These are phyloP conservation scores for Auricularia auricula-judae DNA, from an alignment of 768 basidiomycete species.

Conservation along the genomic window DNA sequence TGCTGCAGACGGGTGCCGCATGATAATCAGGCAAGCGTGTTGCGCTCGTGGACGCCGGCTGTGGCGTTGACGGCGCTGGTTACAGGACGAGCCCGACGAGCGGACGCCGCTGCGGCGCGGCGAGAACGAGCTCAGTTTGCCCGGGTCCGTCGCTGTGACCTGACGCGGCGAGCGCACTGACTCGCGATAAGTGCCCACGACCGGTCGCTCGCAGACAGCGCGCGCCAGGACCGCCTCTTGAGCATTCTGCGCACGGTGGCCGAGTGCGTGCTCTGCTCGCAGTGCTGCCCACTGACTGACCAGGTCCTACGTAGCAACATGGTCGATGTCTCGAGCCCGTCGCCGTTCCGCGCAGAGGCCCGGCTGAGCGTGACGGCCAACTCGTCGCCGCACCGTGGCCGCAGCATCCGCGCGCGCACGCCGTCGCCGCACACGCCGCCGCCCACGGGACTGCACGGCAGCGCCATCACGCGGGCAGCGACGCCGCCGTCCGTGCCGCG, in stretches of 20 bases:
- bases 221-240: not conserved
- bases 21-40: not conserved
- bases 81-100: not conserved
- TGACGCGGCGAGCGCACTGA: not conserved
- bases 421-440: not conserved
- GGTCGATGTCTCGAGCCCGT: not conserved
- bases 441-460: not conserved
- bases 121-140: not conserved
- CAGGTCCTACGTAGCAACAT: not conserved
- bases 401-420: not conserved
- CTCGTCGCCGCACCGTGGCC: not conserved
- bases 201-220: not conserved
- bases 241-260: not conserved
- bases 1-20: not conserved
- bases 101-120: not conserved
- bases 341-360: not conserved
- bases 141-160: not conserved
- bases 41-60: not conserved
- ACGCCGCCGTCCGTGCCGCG: not conserved
- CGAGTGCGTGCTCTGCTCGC: not conserved
- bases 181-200: not conserved
- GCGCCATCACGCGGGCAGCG: not conserved
- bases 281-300: not conserved
- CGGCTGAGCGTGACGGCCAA: not conserved
- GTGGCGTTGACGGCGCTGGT: not conserved